Conservation (phyloP, 2,329 filamentous ascomycete genomes). For the Colletotrichum brevisporum region DNA sequence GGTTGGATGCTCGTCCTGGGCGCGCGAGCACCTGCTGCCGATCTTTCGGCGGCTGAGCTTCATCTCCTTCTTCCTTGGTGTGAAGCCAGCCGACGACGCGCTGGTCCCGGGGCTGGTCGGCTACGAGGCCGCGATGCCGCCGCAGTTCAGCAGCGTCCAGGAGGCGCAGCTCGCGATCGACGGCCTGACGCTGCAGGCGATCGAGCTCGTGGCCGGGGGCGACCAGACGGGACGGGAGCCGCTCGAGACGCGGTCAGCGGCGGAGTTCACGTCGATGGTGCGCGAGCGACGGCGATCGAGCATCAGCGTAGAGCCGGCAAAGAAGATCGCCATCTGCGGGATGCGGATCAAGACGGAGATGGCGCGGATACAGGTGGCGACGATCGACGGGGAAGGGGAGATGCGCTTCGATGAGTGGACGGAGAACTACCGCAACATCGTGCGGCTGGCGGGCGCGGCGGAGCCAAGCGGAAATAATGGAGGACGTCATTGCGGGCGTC, state of each 20-base stretch:
- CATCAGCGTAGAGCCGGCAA: too few species aligned
- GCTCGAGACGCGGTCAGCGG: constrained; percentile 51
- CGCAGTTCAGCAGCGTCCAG: constrained; percentile 50
- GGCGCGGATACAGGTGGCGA: constrained; percentile 54
- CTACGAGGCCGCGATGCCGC: constrained; percentile 48
- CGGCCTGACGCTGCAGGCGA: constrained; percentile 47
- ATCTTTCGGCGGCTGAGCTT: constrained; percentile 32
- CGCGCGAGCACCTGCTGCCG: constrained; percentile 51
- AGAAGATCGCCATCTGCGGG: constrained; percentile 22
- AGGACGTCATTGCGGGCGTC: too few species aligned
- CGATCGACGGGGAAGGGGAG: constrained; percentile 47
- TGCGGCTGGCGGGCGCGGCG: constrained; percentile 47
- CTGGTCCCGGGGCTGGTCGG: constrained; percentile 54
- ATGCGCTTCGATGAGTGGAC: constrained; percentile 53
- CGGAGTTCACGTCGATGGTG: constrained; percentile 48
- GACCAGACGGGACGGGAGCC: constrained; percentile 42
- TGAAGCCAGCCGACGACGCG: constrained; percentile 42
- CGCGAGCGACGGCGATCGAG: too few species aligned
- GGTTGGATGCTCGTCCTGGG: constrained; percentile 49
- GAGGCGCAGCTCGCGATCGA: constrained; percentile 52
- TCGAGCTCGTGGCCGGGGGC: constrained; percentile 47
- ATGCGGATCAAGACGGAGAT: constrained; percentile 45
- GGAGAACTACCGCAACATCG: constrained; percentile 52
- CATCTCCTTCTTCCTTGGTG: constrained; percentile 22
- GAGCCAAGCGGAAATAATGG: constrained; percentile 6